These are phyloP conservation scores for Gelatoporia subvermispora DNA, from an alignment of 768 basidiomycete genomes.

Conservation along the genomic window DNA sequence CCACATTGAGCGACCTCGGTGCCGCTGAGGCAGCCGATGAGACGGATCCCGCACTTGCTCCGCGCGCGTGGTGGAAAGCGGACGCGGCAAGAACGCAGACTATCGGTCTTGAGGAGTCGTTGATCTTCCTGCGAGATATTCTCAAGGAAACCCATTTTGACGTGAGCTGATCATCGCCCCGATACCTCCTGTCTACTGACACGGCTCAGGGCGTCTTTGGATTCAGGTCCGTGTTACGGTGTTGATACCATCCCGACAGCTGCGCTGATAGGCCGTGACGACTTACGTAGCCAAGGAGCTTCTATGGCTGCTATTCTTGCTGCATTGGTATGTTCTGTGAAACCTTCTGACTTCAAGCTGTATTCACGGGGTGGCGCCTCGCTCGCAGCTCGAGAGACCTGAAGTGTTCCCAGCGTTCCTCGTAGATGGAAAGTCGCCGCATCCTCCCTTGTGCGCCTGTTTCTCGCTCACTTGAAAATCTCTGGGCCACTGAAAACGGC, in stretches of 20 bases:
- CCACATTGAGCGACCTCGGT: slow-evolving; percentile 31
- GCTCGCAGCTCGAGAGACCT: slow-evolving; percentile 49
- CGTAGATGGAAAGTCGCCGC: slow-evolving; percentile 56
- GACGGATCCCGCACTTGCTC: slow-evolving; percentile 48
- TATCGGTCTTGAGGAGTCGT: slow-evolving; percentile 52
- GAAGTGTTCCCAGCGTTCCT: slow-evolving; percentile 53
- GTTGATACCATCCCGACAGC: neutral
- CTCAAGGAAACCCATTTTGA: slow-evolving; percentile 59
- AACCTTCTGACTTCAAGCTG: neutral
- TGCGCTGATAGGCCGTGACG: too few species aligned
- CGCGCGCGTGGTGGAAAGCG: slow-evolving; percentile 70
- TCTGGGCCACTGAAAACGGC: too few species aligned
- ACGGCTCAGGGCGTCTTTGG: slow-evolving; percentile 65
- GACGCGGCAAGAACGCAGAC: slow-evolving; percentile 48
- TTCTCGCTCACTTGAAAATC: neutral
- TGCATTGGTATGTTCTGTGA: slow-evolving; percentile 49
- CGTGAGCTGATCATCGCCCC: slow-evolving; percentile 40
- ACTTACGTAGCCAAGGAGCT: slow-evolving; percentile 61
- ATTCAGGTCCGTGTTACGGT: slow-evolving; percentile 49
- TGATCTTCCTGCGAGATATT: slow-evolving; percentile 50
- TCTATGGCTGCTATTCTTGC: slow-evolving; percentile 67
- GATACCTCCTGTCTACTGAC: neutral
- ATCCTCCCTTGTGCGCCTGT: slow-evolving; percentile 65
- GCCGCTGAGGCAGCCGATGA: slow-evolving; percentile 31
- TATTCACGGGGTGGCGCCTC: neutral